These are phyloP conservation scores for Protomyces arabidopsidicola DNA, from an alignment of 1,139 yeast species.

Conservation along the genomic window DNA sequence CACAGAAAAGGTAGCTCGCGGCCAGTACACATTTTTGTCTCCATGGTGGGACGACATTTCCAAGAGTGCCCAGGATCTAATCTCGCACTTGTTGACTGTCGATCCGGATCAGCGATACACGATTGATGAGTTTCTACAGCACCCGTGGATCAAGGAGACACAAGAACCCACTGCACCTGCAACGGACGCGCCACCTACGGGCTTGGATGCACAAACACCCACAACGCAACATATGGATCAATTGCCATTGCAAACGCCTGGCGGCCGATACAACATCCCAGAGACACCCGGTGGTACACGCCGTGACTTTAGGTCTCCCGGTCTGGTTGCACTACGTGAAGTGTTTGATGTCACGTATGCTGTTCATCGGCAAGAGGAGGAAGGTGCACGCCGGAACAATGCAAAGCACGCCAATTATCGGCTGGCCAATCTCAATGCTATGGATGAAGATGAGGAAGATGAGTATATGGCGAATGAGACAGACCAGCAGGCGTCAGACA, in stretches of 20 bases:
- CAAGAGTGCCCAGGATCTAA: conserved; percentile 72
- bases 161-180: conserved; percentile 38
- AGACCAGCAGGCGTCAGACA: conserved; percentile 30
- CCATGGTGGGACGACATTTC: conserved; percentile 99
- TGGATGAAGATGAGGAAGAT: conserved; percentile 36
- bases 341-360: conserved; percentile 94
- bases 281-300: conserved; percentile 27
- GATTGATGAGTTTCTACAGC: conserved; percentile 61
- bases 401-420: conserved; percentile 27
- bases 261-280: conserved; percentile 15
- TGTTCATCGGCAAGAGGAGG: conserved; percentile 89
- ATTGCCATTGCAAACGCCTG: conserved; percentile 19
- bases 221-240: conserved; percentile 14
- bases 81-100: conserved; percentile 68
- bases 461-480: conserved; percentile 29
- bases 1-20: conserved; percentile 75
- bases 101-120: conserved; percentile 74
- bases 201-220: conserved; percentile 21
- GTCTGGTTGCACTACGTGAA: conserved; percentile 85
- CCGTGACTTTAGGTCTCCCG: conserved; percentile 59
- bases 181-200: conserved; percentile 35
- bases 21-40: conserved; percentile 72
- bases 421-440: conserved; percentile 23
- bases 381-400: conserved; percentile 48
- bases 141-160: conserved; percentile 67